Conservation (phyloP, 257 asterid genomes). For the Lavandula angustifolia region DNA sequence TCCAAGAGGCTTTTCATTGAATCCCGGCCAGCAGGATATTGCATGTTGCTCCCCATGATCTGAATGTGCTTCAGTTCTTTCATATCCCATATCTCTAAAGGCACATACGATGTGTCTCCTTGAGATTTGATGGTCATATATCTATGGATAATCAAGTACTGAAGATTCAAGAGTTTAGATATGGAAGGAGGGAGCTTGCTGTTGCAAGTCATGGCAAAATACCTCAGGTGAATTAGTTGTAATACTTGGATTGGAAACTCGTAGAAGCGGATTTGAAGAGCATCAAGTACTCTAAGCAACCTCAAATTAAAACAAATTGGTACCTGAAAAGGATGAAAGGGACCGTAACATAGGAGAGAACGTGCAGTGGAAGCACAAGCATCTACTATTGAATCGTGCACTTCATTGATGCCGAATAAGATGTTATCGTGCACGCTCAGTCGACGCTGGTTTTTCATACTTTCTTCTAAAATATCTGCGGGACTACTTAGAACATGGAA, state of each 20-base stretch:
- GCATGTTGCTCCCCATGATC: background rate
- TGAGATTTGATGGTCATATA: background rate
- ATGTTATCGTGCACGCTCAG: background rate
- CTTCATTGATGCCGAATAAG: background rate
- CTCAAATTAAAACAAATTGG: background rate
- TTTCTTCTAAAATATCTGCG: background rate
- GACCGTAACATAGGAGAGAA: background rate
- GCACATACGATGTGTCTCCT: background rate
- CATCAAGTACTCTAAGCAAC: background rate
- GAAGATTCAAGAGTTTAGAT: background rate
- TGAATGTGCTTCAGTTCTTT: background rate
- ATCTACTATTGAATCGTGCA: background rate
- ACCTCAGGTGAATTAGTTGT: background rate
- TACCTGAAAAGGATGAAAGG: background rate
- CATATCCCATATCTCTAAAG: background rate
- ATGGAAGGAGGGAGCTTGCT: background rate
- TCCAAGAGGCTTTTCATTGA: background rate
- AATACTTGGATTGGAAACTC: background rate
- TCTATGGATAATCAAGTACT: background rate
- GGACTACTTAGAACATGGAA: background rate
- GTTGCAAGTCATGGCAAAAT: background rate
- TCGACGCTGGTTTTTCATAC: background rate
- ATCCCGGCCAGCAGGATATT: background rate
- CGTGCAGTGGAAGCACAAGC: background rate
- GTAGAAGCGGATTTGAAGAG: background rate